Evolutionary conservation across 2,329 filamentous ascomycete species (phyloP), one percentile per base, ranked within the genome.

Genomic region (Trichocomaceae sp.): DNA sequence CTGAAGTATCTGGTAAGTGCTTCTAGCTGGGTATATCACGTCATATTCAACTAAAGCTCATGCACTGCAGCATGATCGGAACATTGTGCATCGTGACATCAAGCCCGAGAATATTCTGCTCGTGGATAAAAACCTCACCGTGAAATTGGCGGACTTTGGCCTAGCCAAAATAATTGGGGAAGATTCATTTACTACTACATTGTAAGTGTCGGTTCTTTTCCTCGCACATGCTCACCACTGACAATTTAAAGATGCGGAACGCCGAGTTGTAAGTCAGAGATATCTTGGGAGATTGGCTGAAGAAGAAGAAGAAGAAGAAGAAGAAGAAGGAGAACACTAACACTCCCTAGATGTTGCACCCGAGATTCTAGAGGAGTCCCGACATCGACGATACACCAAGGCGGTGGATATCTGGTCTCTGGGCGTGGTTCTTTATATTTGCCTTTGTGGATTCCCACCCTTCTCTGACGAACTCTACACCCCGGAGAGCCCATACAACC

Each of bases 81-180:
- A 93, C 64, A 95, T 99, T 69, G 91, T 97, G 5, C 93, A 99
- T 70, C 87, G 93, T 56, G 93, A 99, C 64, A 96, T 99, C 73
- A 97, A 96, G 72, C 92, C 91, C 0, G 92, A 97, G 68, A 97
- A 97, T 65, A 97, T 99, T 33, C 75, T 99, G 8, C 76, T 99
- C 35, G 84, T 87, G 5, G 90, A 96, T 72, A 90, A 89, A 65
- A 80, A 93, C 33, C 75, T 96, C 26, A 85, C 85, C 57, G 86
- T 96, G 60, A 99, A 99, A 73, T 76, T 99, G 58, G 93, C 91
- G 19, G 93, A 99, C 71, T 99, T 99, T 72, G 93, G 93, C 46
- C 80, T 99, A 37, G 92, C 93, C 42, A 99, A 99, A 74, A 97
- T 99, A 61, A 96, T 99, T 61, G 95, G 95, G 59, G 93, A 99